Evolutionary conservation across 805 yeast genomes (phyloP), one percentile per base, ranked within the genome.

Genomic region (Zygosaccharomyces pseudorouxii): DNA sequence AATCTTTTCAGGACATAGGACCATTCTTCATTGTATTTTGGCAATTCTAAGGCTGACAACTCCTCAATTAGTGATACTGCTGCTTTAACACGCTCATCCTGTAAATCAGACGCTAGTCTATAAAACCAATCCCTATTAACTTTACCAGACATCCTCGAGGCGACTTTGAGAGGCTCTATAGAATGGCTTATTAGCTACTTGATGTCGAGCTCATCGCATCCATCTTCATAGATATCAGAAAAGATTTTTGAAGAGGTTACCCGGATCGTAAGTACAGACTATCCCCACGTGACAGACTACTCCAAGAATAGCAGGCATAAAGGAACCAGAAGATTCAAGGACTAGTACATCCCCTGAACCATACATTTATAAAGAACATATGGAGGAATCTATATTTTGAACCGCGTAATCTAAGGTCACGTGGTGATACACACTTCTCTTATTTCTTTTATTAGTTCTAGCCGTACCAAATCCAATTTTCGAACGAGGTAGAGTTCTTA

Each of bases 51-150:
- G 0, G 58, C 61, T 11, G 69, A 62, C 4, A 90, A 76, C 51
- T 86, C 88, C 12, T 78, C 71, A 52, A 89, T 73, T 41, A 89
- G 69, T 0, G 71, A 70, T 0, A 83, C 75, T 1, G 95, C 96
- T 0, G 95, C 84, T 29, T 74, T 70, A 29, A 89, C 72, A 25
- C 97, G 74, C 63, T 87, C 95, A 6, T 71, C 69, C 22, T 84
- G 84, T 12, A 84, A 65, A 51, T 89, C 95, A 9, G 95, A 84
- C 1, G 89, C 89, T 35, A 89, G 72, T 38, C 75, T 72, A 67
- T 84, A 87, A 72, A 84, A 89, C 59, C 82, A 81, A 59, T 89
- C 96, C 67, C 76, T 82, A 52, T 83, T 78, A 6, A 84, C 85
- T 22, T 56, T 57, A 25, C 43, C 40, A 8, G 55, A 16, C 52